A percentile compares a stretch with the other conserved stretches of the same genome.
These are phyloP conservation scores for Achlya hypogyna DNA, from an alignment of 352 stramenopile species.

Conservation along the genomic window DNA sequence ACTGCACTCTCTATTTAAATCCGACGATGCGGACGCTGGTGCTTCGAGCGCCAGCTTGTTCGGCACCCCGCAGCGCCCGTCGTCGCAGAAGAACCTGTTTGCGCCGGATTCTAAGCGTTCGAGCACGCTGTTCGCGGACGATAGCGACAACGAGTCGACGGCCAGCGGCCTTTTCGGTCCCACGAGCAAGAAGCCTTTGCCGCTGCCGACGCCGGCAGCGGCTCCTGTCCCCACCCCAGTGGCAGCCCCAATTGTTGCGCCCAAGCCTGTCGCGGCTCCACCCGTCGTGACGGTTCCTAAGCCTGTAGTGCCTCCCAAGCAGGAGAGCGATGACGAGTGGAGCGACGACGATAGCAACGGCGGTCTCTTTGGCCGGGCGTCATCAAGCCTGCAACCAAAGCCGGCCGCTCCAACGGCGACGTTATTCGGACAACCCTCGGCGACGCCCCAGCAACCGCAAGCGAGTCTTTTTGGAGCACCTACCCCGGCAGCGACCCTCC, in stretches of 20 bases:
- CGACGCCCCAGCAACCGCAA: background rate
- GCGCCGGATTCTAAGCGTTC: background rate
- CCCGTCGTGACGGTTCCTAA: no score
- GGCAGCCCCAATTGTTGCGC: background rate
- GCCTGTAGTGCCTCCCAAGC: background rate
- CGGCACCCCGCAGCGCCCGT: background rate
- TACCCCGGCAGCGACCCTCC: background rate
- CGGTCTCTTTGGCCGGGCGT: constrained; percentile 15
- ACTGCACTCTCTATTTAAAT: constrained; percentile 14
- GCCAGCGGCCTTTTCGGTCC: constrained; percentile 11
- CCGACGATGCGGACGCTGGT: background rate
- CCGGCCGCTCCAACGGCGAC: background rate
- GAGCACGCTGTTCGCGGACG: constrained; percentile 8
- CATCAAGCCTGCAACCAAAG: constrained; percentile 5
- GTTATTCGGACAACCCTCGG: constrained; percentile 2
- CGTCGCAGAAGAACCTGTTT: constrained; percentile 16
- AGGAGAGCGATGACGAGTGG: constrained; percentile 8
- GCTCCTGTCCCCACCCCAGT: background rate
- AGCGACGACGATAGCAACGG: constrained; percentile 14
- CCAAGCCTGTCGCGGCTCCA: background rate
- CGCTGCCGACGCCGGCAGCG: background rate
- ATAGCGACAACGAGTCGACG: constrained; percentile 14
- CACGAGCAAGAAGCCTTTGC: background rate
- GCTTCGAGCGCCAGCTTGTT: constrained; percentile 13
- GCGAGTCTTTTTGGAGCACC: constrained; percentile 9